Conservation (phyloP, 2,329 filamentous ascomycete genomes). For the Clarireedia monteithiana region DNA sequence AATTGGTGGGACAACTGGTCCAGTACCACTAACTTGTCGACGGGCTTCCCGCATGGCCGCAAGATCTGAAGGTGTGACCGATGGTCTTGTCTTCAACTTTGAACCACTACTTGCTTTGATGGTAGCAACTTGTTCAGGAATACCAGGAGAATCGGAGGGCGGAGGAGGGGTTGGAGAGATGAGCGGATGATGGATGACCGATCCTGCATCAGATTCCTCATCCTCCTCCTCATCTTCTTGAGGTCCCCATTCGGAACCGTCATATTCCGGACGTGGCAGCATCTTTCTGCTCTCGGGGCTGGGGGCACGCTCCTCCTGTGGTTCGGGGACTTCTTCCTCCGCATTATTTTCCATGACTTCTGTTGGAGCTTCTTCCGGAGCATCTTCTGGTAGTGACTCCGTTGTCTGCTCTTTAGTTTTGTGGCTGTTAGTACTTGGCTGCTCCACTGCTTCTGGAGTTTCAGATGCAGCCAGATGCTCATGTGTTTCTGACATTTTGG, state of each 20-base stretch:
- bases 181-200: slow-evolving; percentile 67
- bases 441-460: slow-evolving; percentile 2
- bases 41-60: slow-evolving; percentile 79
- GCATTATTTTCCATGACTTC: neutral
- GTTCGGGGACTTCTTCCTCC: neutral
- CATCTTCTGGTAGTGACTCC: neutral
- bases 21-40: slow-evolving; percentile 73
- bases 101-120: slow-evolving; percentile 77
- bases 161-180: slow-evolving; percentile 17
- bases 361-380: neutral
- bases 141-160: slow-evolving; percentile 42
- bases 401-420: neutral
- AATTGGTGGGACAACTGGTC: slow-evolving; percentile 51
- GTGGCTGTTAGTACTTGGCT: neutral
- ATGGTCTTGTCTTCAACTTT: slow-evolving; percentile 81
- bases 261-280: slow-evolving; percentile 53
- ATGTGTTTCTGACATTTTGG: slow-evolving; percentile 22
- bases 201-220: slow-evolving; percentile 64
- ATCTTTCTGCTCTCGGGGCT: slow-evolving; percentile 24
- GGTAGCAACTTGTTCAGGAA: slow-evolving; percentile 79
- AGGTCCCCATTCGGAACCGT: slow-evolving; percentile 53
- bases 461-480: slow-evolving; percentile 3
- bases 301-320: slow-evolving; percentile 15
- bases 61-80: slow-evolving; percentile 78
- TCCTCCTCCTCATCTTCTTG: slow-evolving; percentile 41